phyloP scores from a whole-genome alignment of 441 rosid species.

The Croton laevigatus region DNA sequence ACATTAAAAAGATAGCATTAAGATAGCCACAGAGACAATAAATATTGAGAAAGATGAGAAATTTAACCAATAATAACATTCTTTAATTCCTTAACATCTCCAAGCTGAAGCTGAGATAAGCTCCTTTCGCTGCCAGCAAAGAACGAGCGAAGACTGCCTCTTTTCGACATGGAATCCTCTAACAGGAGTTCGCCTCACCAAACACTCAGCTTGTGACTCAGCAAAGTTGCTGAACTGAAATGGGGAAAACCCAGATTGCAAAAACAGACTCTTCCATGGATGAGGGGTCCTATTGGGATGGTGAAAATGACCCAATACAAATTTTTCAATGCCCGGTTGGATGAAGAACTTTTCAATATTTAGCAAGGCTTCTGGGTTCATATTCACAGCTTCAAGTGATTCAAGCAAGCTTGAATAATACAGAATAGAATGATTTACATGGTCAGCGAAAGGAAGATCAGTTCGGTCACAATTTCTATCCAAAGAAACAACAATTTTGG shows the following conservation, averaged over 20 bases:
- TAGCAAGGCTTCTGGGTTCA: conserved; percentile 39
- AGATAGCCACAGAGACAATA: conserved; percentile 26
- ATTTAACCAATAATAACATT: conserved; percentile 26
- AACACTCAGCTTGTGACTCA: conserved; percentile 63
- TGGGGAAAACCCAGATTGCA: conserved; percentile 53
- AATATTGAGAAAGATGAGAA: conserved; percentile 30
- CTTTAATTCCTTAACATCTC: conserved; percentile 40
- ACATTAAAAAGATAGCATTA: conserved; percentile 43
- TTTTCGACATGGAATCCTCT: conserved; percentile 69
- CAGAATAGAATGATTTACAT: conserved; percentile 47
- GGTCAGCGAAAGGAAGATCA: conserved; percentile 54
- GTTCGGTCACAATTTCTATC: conserved; percentile 51
- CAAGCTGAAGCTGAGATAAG: conserved; percentile 64
- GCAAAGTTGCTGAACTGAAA: conserved; percentile 57
- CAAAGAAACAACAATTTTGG: conserved; percentile 52
- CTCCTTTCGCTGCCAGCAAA: conserved; percentile 64
- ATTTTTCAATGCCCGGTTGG: conserved; percentile 51
- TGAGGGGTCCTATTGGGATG: conserved; percentile 34
- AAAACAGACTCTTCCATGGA: conserved; percentile 41
- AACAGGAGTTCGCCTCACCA: conserved; percentile 50
- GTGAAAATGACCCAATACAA: conserved; percentile 44
- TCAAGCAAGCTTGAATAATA: conserved; percentile 48
- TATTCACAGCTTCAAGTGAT: conserved; percentile 59
- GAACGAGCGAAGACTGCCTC: conserved; percentile 53
- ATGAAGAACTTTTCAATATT: conserved; percentile 59